phyloP scores from a whole-genome alignment of 2,329 filamentous ascomycete genomes.

The Pseudogymnoascus sp. region DNA sequence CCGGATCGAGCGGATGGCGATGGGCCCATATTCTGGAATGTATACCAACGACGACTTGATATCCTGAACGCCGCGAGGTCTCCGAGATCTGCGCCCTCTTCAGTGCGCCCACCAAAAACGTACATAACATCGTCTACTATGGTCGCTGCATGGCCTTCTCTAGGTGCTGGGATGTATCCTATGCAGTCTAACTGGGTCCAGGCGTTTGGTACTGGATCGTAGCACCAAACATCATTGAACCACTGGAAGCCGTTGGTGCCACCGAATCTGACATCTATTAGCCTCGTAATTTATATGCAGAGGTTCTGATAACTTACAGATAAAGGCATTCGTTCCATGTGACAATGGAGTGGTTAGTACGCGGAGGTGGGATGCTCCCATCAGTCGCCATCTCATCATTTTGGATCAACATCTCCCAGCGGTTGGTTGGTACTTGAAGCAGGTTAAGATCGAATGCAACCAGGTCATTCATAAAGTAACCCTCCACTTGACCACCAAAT shows the following conservation, averaged over 20 bases:
- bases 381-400: slow-evolving; percentile 51
- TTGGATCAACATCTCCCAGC: slow-evolving; percentile 86
- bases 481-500: slow-evolving; percentile 95
- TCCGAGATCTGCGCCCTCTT: slow-evolving; percentile 85
- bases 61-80: slow-evolving; percentile 83
- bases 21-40: slow-evolving; percentile 98
- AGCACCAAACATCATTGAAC: slow-evolving; percentile 99
- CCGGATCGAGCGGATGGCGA: slow-evolving; percentile 89
- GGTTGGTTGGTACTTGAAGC: slow-evolving; percentile 79
- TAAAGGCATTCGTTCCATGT: slow-evolving; percentile 92
- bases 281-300: slow-evolving; percentile 8
- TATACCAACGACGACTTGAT: slow-evolving; percentile 88
- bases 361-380: slow-evolving; percentile 68
- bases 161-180: slow-evolving; percentile 87
- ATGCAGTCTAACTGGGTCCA: slow-evolving; percentile 94
- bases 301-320: slow-evolving; percentile 51
- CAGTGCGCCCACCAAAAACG: slow-evolving; percentile 90
- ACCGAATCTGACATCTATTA: slow-evolving; percentile 59
- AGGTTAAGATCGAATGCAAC: slow-evolving; percentile 94
- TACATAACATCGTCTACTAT: slow-evolving; percentile 99
- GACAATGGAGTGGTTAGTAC: slow-evolving; percentile 90
- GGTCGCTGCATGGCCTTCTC: slow-evolving; percentile 89
- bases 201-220: slow-evolving; percentile 70
- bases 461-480: slow-evolving; percentile 95
- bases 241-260: slow-evolving; percentile 92